Percentiles rank a stretch among this genome's conserved stretches.
These are phyloP conservation scores for Rhizopus sp. DNA, from an alignment of 371 early-diverging fungal species.

Conservation along the genomic window DNA sequence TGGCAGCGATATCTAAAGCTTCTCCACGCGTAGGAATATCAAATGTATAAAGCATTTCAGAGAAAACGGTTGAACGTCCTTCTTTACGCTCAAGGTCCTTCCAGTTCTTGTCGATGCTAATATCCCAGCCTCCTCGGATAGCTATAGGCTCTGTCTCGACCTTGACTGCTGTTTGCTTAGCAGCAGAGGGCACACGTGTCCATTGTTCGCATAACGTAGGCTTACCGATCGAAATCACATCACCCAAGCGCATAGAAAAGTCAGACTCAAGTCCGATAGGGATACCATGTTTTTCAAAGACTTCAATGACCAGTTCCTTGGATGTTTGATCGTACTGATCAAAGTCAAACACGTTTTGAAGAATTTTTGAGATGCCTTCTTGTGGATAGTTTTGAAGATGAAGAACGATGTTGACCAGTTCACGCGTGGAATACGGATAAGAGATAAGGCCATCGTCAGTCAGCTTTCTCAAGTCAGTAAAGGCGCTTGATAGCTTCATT, in stretches of 20 bases:
- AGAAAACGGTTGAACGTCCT: slow-evolving; percentile 65
- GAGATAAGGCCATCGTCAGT: slow-evolving; percentile 79
- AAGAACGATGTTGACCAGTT: slow-evolving; percentile 78
- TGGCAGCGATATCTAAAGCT: slow-evolving; percentile 63
- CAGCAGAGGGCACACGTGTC: slow-evolving; percentile 40
- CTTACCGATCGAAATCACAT: slow-evolving; percentile 51
- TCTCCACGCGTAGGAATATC: slow-evolving; percentile 74
- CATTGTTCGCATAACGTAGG: slow-evolving; percentile 65
- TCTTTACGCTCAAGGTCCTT: slow-evolving; percentile 70
- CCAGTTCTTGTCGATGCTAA: slow-evolving; percentile 57
- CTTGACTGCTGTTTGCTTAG: slow-evolving; percentile 11
- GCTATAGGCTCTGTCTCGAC: slow-evolving; percentile 35
- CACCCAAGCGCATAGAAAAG: slow-evolving; percentile 67
- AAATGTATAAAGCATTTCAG: slow-evolving; percentile 73
- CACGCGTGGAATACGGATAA: slow-evolving; percentile 89
- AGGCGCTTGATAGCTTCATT: slow-evolving; percentile 67
- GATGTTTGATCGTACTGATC: slow-evolving; percentile 74
- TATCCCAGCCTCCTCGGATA: slow-evolving; percentile 67
- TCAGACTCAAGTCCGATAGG: slow-evolving; percentile 75
- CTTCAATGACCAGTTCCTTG: slow-evolving; percentile 69
- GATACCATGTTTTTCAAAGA: slow-evolving; percentile 80
- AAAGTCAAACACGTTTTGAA: slow-evolving; percentile 86
- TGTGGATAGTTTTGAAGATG: slow-evolving; percentile 77
- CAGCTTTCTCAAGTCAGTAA: slow-evolving; percentile 73
- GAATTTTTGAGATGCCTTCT: slow-evolving; percentile 72